Evolutionary conservation across 345 rosid genomes (phyloP).

Genomic region (Eucalyptus marginata): DNA sequence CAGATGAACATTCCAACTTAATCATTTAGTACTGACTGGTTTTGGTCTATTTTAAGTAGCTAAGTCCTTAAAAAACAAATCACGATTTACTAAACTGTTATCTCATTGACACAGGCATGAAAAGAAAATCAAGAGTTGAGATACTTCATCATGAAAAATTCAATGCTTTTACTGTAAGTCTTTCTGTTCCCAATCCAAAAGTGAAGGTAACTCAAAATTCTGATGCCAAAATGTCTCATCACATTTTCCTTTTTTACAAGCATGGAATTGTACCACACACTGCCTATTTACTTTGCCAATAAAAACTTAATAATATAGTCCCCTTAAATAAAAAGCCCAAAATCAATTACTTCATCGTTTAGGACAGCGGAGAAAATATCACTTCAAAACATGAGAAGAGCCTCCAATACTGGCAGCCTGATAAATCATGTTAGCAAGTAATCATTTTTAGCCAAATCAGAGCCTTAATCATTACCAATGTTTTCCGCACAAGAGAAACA

Average conservation of each 20-base stretch:
- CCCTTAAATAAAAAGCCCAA: not conserved
- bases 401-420: not conserved
- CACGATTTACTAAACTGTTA: not conserved
- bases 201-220: not conserved
- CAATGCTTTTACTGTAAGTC: not conserved
- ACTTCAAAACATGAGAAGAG: not conserved
- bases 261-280: not conserved
- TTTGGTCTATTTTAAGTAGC: not conserved
- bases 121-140: not conserved
- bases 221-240: not conserved
- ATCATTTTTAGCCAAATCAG: not conserved
- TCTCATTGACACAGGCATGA: not conserved
- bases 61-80: not conserved
- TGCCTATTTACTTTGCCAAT: not conserved
- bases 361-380: not conserved
- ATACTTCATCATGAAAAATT: not conserved
- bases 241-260: not conserved
- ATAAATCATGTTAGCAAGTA: not conserved
- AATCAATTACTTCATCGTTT: not conserved
- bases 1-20: not conserved
- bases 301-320: not conserved
- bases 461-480: not conserved
- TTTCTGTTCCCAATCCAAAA: not conserved
- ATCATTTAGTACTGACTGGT: not conserved
- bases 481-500: not conserved